Evolutionary conservation across 1,284 basidiomycete species (phyloP).

Genomic region (Mycena sp.): DNA sequence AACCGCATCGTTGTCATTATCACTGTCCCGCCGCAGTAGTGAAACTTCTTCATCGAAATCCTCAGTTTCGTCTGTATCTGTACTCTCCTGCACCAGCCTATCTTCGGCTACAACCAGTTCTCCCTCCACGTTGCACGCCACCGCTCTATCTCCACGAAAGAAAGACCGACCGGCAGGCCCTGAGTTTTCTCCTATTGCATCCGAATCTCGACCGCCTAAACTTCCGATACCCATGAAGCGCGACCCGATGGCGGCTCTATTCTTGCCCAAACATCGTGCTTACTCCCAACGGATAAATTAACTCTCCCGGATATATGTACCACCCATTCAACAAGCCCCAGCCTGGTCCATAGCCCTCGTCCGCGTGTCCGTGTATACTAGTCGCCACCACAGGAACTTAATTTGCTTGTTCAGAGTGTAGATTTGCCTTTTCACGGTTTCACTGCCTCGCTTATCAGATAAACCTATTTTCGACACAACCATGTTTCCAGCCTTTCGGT

Average conservation of each 20-base stretch:
- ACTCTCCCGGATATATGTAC: conserved; percentile 26
- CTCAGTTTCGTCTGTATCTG: conserved; percentile 18
- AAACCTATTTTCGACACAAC: background rate
- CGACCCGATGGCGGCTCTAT: conserved; percentile 71
- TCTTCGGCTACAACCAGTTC: conserved; percentile 11
- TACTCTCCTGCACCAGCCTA: conserved; percentile 24
- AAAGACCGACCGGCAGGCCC: conserved; percentile 26
- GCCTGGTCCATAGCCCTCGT: background rate
- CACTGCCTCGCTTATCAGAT: conserved; percentile 5
- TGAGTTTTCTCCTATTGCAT: conserved; percentile 30
- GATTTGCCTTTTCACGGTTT: background rate
- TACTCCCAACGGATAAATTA: conserved; percentile 65
- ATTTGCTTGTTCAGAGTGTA: background rate
- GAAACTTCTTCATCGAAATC: conserved; percentile 15
- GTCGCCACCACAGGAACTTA: conserved; percentile 1
- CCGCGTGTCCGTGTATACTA: conserved; percentile 20
- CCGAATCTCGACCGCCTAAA: conserved; percentile 41
- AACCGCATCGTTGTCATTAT: background rate
- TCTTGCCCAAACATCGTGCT: conserved; percentile 78
- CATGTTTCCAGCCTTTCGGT: background rate
- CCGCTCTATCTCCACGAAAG: conserved; percentile 31
- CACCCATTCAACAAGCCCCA: background rate
- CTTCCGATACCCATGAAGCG: conserved; percentile 56
- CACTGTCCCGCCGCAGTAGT: conserved; percentile 1
- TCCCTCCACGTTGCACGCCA: conserved; percentile 18